A percentile compares a stretch with the other conserved stretches of the same genome.
phyloP scores from a whole-genome alignment of 106 monocot species.

The Apostasia ramifera region DNA sequence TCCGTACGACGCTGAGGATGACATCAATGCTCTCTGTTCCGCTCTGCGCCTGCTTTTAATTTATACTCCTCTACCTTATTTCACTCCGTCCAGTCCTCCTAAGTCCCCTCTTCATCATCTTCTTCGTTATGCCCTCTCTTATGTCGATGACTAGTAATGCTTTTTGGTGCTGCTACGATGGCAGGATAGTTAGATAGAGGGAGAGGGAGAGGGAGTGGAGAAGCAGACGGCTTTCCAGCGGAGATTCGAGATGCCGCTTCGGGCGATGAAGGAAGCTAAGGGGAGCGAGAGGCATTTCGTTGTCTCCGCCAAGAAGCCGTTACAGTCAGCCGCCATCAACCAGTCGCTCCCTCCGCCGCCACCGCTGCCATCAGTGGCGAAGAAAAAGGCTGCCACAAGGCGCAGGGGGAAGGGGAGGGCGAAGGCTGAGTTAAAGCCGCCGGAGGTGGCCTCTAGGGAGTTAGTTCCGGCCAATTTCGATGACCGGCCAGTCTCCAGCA shows the following conservation, averaged over 20 bases:
- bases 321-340: constrained; percentile 35
- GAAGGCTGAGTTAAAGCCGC: background rate
- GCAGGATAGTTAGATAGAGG: background rate
- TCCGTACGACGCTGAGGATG: constrained; percentile 3
- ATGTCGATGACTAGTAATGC: background rate
- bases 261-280: constrained; percentile 15
- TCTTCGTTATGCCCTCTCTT: background rate
- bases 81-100: background rate
- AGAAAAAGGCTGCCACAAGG: constrained; percentile 27
- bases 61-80: background rate
- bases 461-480: background rate
- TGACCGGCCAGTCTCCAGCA: constrained; percentile 49
- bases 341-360: constrained; percentile 13
- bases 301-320: constrained; percentile 19
- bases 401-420: constrained; percentile 16
- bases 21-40: constrained; percentile 7
- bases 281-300: constrained; percentile 24
- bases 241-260: constrained; percentile 18
- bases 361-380: constrained; percentile 4
- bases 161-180: background rate
- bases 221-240: constrained; percentile 6
- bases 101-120: background rate
- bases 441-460: background rate
- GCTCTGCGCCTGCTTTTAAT: background rate
- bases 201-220: background rate